Evolutionary conservation across 1,284 basidiomycete species (phyloP).

Genomic region (Boletus semigastroideus): DNA sequence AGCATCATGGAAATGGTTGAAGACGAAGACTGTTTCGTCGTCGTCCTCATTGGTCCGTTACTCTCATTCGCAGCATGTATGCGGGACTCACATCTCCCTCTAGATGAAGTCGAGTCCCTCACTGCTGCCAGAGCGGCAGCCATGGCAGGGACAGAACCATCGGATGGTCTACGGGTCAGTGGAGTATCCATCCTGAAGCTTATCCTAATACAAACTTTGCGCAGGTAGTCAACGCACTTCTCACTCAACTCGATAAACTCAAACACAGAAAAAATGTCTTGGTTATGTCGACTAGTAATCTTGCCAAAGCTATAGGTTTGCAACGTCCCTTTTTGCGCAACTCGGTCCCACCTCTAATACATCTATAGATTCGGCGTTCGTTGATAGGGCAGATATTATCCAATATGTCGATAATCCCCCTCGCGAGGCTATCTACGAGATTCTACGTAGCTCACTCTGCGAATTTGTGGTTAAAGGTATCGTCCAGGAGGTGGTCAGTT

Average conservation of each 20-base stretch:
- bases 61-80: constrained; percentile 1
- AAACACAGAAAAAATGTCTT: constrained; percentile 92
- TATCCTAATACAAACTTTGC: background rate
- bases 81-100: constrained; percentile 3
- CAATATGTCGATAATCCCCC: constrained; percentile 93
- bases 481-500: constrained; percentile 55
- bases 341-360: constrained; percentile 4
- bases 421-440: constrained; percentile 90
- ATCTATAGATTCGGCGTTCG: constrained; percentile 82
- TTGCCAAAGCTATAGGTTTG: constrained; percentile 90
- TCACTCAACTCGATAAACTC: constrained; percentile 96
- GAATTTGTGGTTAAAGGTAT: constrained; percentile 82
- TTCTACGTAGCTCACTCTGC: constrained; percentile 78
- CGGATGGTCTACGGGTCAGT: constrained; percentile 87
- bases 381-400: constrained; percentile 96
- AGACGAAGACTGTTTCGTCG: constrained; percentile 88
- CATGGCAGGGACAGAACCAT: constrained; percentile 91
- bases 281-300: constrained; percentile 96
- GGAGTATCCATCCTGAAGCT: background rate
- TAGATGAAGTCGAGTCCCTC: constrained; percentile 95
- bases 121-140: constrained; percentile 94
- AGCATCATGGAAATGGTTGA: constrained; percentile 88
- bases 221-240: constrained; percentile 94
- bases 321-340: background rate
- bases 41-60: constrained; percentile 87